Evolutionary conservation across 805 yeast genomes (phyloP).

Genomic region (Teunomyces kruisii): DNA sequence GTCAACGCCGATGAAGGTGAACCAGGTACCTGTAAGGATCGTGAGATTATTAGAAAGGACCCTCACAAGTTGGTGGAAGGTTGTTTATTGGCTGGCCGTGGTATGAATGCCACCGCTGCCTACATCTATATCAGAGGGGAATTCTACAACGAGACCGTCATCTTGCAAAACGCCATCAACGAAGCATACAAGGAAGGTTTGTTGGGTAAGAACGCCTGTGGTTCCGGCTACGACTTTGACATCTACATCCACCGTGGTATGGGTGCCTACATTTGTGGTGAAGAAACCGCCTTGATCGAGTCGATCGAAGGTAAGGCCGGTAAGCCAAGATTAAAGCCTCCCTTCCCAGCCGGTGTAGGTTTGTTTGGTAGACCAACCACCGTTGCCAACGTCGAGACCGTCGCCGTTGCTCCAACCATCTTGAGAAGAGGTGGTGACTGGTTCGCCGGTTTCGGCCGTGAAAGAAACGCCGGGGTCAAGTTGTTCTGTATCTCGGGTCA

Average conservation of each 20-base stretch:
- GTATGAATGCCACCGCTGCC: conserved; percentile 92
- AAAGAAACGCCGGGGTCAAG: conserved; percentile 81
- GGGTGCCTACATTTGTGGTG: conserved; percentile 94
- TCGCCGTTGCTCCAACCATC: conserved; percentile 86
- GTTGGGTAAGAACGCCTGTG: conserved; percentile 83
- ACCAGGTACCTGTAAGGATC: conserved; percentile 92
- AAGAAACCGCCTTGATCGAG: conserved; percentile 87
- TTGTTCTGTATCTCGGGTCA: conserved; percentile 86
- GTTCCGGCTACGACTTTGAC: conserved; percentile 82
- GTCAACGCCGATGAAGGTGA: conserved; percentile 95
- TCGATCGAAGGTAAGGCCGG: conserved; percentile 91
- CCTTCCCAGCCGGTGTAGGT: conserved; percentile 94
- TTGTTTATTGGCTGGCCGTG: conserved; percentile 86
- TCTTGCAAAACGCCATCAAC: conserved; percentile 77
- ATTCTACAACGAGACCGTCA: conserved; percentile 77
- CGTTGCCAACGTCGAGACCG: conserved; percentile 89
- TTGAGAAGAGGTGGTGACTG: conserved; percentile 86
- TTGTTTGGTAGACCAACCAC: conserved; percentile 89
- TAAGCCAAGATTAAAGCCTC: conserved; percentile 90
- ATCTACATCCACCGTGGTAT: conserved; percentile 85
- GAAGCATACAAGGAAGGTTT: conserved; percentile 82
- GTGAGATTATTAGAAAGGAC: conserved; percentile 87
- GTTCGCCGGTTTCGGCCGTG: conserved; percentile 83
- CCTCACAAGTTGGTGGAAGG: conserved; percentile 92
- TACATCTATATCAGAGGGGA: conserved; percentile 90